Percentiles rank a stretch among this genome's conserved stretches.
These are phyloP conservation scores for Magnaporthales sp. DNA, from an alignment of 2,329 filamentous ascomycete genomes.

Conservation along the genomic window DNA sequence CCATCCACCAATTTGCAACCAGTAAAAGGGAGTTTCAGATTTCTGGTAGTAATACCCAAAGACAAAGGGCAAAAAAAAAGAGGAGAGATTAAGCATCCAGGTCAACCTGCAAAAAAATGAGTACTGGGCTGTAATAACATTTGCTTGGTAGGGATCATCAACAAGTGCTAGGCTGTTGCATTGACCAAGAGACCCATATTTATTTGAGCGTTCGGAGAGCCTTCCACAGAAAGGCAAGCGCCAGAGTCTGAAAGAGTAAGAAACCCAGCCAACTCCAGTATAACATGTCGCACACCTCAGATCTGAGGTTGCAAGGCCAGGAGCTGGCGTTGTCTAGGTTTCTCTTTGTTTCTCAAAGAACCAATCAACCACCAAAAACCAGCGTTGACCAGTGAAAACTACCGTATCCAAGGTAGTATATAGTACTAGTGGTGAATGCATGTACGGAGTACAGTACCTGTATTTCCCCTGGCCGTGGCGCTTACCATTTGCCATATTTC, in stretches of 20 bases:
- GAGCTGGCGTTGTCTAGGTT: neutral
- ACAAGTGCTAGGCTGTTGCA: neutral
- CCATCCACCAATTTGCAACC: too few relatives aligned
- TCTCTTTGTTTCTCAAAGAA: neutral
- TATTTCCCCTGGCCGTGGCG: neutral
- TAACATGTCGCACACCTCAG: neutral
- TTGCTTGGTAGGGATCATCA: neutral
- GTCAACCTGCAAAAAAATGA: too few relatives aligned
- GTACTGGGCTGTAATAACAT: too few relatives aligned
- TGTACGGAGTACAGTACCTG: neutral
- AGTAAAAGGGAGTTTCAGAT: too few relatives aligned
- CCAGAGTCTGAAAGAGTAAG: neutral
- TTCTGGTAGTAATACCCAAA: neutral
- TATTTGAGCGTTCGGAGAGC: neutral
- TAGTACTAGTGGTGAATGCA: too few relatives aligned
- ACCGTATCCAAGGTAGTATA: neutral
- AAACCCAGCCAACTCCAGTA: neutral
- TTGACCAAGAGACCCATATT: neutral
- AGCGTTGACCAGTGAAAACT: too few relatives aligned
- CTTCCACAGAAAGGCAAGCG: too few relatives aligned
- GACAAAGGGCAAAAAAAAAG: neutral
- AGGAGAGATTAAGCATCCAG: neutral
- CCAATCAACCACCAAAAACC: too few relatives aligned
- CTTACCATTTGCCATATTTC: neutral
- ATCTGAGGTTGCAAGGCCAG: neutral